Percentiles rank a stretch among this genome's conserved stretches.
These are phyloP conservation scores for Ilyonectria destructans DNA, from an alignment of 2,329 filamentous ascomycete species.

Conservation along the genomic window DNA sequence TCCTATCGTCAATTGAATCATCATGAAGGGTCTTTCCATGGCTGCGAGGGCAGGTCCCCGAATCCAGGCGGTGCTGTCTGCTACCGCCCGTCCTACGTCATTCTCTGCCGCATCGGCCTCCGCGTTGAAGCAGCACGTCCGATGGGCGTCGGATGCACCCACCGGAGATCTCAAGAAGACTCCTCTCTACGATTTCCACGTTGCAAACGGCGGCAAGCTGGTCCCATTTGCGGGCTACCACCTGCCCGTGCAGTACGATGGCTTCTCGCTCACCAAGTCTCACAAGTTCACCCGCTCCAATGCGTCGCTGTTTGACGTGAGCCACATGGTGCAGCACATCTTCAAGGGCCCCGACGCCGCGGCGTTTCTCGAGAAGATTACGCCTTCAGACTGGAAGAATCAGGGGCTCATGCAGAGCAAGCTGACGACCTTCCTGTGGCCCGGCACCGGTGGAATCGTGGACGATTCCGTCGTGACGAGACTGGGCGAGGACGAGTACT, in stretches of 20 bases:
- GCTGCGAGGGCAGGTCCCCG: conserved; percentile 52
- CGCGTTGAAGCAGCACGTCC: conserved; percentile 42
- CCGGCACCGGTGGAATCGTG: conserved; percentile 88
- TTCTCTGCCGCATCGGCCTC: conserved; percentile 35
- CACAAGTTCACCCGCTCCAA: conserved; percentile 92
- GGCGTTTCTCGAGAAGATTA: conserved; percentile 87
- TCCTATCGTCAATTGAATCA: conserved; percentile 44
- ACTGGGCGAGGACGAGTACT: conserved; percentile 82
- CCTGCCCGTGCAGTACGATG: conserved; percentile 93
- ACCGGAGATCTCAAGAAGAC: conserved; percentile 71
- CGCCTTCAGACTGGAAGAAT: conserved; percentile 79
- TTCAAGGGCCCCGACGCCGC: conserved; percentile 86
- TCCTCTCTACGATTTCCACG: conserved; percentile 84
- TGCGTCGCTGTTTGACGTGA: conserved; percentile 94
- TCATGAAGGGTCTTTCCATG: conserved; percentile 54
- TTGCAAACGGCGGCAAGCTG: conserved; percentile 89
- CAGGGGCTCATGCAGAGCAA: conserved; percentile 81
- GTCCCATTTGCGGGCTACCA: conserved; percentile 94
- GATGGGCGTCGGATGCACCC: conserved; percentile 50
- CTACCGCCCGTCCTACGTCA: conserved; percentile 43
- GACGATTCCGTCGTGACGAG: conserved; percentile 95
- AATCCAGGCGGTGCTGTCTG: conserved; percentile 45
- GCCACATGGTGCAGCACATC: conserved; percentile 95
- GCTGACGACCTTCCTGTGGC: conserved; percentile 87
- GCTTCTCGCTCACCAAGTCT: conserved; percentile 84